Evolutionary conservation across 148 eudicot genomes (phyloP).

Genomic region (Persicaria tinctoria): DNA sequence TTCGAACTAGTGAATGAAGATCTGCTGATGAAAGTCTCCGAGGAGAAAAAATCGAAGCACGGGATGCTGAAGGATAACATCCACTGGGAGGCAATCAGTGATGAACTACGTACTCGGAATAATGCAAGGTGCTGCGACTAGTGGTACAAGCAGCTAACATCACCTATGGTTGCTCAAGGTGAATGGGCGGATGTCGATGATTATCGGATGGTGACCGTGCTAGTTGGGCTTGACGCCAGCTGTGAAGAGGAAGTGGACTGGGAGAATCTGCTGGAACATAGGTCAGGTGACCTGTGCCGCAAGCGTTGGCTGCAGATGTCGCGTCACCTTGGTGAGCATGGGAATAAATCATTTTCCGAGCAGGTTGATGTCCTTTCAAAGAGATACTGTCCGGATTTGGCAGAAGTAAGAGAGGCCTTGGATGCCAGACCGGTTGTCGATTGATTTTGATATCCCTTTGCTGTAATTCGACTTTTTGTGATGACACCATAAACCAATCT

Average conservation of each 20-base stretch:
- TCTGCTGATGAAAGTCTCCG: slow-evolving; percentile 22
- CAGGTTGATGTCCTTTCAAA: slow-evolving; percentile 32
- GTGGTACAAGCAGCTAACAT: slow-evolving; percentile 30
- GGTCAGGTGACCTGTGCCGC: slow-evolving; percentile 29
- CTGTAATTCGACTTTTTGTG: too few relatives aligned
- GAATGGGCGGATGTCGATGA: slow-evolving; percentile 37
- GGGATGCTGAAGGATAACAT: slow-evolving; percentile 38
- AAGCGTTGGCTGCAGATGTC: slow-evolving; percentile 36
- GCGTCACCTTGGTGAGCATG: slow-evolving; percentile 26
- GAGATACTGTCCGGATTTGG: slow-evolving; percentile 27
- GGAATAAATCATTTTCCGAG: slow-evolving; percentile 23
- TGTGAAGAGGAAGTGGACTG: slow-evolving; percentile 37
- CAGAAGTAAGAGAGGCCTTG: slow-evolving; percentile 25
- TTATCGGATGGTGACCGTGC: slow-evolving; percentile 29
- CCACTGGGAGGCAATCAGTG: slow-evolving; percentile 29
- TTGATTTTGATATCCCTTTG: neutral
- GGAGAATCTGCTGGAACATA: slow-evolving; percentile 32
- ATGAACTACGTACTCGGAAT: slow-evolving; percentile 19
- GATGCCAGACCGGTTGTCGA: slow-evolving; percentile 24
- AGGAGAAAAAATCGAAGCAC: slow-evolving; percentile 24
- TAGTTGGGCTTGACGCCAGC: slow-evolving; percentile 26
- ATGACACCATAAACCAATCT: too few relatives aligned
- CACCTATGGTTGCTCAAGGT: slow-evolving; percentile 28
- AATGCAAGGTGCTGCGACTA: slow-evolving; percentile 20
- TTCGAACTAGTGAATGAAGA: slow-evolving; percentile 31